Conservation (phyloP, 1,284 basidiomycete genomes). For the Coniophora puteana region DNA sequence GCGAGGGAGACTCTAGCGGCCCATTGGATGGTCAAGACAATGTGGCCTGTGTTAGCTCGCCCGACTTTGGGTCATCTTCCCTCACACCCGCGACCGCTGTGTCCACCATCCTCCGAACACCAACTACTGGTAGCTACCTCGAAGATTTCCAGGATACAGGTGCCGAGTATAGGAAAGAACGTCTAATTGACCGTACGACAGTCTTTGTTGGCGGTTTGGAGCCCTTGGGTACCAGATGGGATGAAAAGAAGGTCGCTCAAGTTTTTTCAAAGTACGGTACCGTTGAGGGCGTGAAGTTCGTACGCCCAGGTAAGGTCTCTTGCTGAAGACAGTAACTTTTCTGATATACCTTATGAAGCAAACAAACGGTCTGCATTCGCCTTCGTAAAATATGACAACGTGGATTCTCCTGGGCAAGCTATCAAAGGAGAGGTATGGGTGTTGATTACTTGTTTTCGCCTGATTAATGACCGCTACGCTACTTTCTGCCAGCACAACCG, state of each 20-base stretch:
- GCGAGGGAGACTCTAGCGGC: too few relatives aligned
- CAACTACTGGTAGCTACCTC: constrained; percentile 31
- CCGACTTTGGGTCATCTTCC: constrained; percentile 43
- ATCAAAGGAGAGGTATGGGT: constrained; percentile 58
- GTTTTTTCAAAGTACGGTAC: constrained; percentile 64
- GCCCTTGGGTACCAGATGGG: constrained; percentile 61
- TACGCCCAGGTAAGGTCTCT: constrained; percentile 51
- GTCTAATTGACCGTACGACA: constrained; percentile 57
- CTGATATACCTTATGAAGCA: constrained; percentile 32
- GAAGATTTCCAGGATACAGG: constrained; percentile 25
- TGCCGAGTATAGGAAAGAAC: constrained; percentile 19
- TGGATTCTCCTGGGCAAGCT: constrained; percentile 55
- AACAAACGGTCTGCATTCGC: constrained; percentile 67
- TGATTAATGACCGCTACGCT: neutral
- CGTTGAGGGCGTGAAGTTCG: constrained; percentile 58
- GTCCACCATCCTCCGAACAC: constrained; percentile 42
- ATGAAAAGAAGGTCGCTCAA: constrained; percentile 52
- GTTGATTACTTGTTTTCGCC: neutral
- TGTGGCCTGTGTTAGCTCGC: constrained; percentile 38
- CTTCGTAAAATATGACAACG: constrained; percentile 65
- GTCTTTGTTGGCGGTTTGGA: constrained; percentile 76
- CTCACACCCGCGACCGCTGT: constrained; percentile 47
- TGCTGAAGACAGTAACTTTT: neutral
- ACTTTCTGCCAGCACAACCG: constrained; percentile 55
- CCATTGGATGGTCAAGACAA: constrained; percentile 35